Conservation (phyloP, 805 yeast species). For the Cyberlindnera galapagoensis region DNA sequence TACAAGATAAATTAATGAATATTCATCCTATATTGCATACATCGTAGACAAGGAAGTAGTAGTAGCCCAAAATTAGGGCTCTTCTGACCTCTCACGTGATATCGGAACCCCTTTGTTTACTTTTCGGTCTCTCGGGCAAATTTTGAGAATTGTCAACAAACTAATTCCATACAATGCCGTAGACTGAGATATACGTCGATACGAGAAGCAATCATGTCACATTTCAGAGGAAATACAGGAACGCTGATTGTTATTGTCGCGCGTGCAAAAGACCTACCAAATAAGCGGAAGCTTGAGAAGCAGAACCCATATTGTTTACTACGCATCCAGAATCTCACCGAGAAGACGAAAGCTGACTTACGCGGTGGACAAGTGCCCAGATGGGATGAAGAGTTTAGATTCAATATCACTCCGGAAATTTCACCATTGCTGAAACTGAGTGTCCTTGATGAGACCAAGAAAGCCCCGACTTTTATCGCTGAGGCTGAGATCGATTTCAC, state of each 20-base stretch:
- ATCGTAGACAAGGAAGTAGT: too few relatives aligned
- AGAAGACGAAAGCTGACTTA: constrained; percentile 67
- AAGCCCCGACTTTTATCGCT: constrained; percentile 83
- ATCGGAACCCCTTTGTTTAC: constrained; percentile 7
- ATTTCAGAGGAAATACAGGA: constrained; percentile 33
- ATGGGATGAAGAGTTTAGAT: constrained; percentile 75
- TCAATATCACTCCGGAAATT: constrained; percentile 56
- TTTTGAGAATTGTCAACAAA: neutral
- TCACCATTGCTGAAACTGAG: constrained; percentile 62
- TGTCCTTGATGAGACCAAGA: constrained; percentile 77
- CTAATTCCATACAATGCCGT: neutral
- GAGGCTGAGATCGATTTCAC: constrained; percentile 73
- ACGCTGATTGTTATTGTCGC: constrained; percentile 69
- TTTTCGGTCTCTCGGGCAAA: constrained; percentile 1
- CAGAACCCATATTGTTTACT: constrained; percentile 89
- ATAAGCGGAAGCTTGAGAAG: constrained; percentile 79
- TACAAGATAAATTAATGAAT: too few relatives aligned
- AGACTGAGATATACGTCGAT: too few relatives aligned
- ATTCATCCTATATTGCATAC: too few relatives aligned
- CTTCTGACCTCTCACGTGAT: neutral
- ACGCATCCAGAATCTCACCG: constrained; percentile 74
- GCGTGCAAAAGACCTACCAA: constrained; percentile 81
- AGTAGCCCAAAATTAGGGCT: too few relatives aligned
- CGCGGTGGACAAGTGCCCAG: constrained; percentile 94
- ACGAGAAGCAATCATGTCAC: constrained; percentile 14